Evolutionary conservation across 73 alveolate species (phyloP), one percentile per base, ranked within the genome.

Genomic region (Paramecium caudatum): DNA sequence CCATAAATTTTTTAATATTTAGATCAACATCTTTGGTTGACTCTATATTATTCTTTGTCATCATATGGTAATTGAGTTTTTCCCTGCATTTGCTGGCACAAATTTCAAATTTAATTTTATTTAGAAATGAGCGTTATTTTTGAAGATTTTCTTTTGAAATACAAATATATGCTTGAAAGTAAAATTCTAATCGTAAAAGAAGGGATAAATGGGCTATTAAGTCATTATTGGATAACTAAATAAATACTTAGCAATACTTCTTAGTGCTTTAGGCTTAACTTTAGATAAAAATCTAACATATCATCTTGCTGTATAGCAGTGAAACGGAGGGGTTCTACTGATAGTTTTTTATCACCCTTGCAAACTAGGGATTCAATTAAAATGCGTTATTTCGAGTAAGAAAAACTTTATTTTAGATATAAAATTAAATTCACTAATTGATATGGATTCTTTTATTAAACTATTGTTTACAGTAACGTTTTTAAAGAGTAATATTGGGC

Each of bases 1-100:
- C 49, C 83, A 65, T 65, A 12, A 65, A 65, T n/a, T 65, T 65
- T 13, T 65, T 30, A 13, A 65, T 65, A 34, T 30, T 36, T 7
- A 65, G 17, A 4, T 65, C 83, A 65, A 65, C 27, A 13, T 65
- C 47, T 65, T 65, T 33, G 34, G 27, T 36, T 3, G 80, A 27
- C 10, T 55, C 80, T 27, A 55, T 27, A 27, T 55, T 55, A 8
- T 55, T 55, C 46, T 55, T 55, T 55, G 23, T 9, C 80, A 55
- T 55, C 80, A 55, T 55, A 27, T 55, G 80, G 30, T 55, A 55
- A 55, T 55, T 55, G 21, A 55, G 16, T 27, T 55, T 55, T 9
- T 55, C 23, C 30, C 80, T 55, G 30, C 80, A 55, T 25, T 55
- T 55, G 23, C 80, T 55, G 1, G 80, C 80, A 55, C 80, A 55